A percentile compares a stretch with the other conserved stretches of the same genome.
These are phyloP conservation scores for Boletales sp. DNA, from an alignment of 768 basidiomycete species.

Conservation along the genomic window DNA sequence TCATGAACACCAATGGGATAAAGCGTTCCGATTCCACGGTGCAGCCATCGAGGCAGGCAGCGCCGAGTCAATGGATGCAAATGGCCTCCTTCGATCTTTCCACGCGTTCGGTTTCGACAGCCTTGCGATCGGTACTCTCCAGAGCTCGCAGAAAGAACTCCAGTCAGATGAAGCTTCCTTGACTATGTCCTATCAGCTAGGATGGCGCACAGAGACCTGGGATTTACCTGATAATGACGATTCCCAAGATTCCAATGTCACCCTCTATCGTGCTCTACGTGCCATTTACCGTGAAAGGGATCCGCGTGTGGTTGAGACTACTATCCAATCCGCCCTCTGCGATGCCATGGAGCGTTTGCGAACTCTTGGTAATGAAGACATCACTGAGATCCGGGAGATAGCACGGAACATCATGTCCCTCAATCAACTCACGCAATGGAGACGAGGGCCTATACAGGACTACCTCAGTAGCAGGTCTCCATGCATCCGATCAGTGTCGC, in stretches of 20 bases:
- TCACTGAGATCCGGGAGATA: slow-evolving; percentile 69
- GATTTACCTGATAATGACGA: slow-evolving; percentile 71
- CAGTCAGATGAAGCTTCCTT: slow-evolving; percentile 32
- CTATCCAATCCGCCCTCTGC: slow-evolving; percentile 48
- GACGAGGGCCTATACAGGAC: slow-evolving; percentile 27
- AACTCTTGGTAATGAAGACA: slow-evolving; percentile 70
- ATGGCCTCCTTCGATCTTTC: slow-evolving; percentile 75
- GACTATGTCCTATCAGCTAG: slow-evolving; percentile 70
- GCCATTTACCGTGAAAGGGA: slow-evolving; percentile 81
- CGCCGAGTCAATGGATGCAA: slow-evolving; percentile 40
- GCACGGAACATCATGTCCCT: slow-evolving; percentile 77
- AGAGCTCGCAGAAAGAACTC: slow-evolving; percentile 36
- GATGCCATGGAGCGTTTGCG: slow-evolving; percentile 65
- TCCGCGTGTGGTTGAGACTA: slow-evolving; percentile 40
- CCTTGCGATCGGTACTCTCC: slow-evolving; percentile 72
- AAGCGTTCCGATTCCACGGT: slow-evolving; percentile 87
- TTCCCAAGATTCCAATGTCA: slow-evolving; percentile 45
- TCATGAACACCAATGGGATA: slow-evolving; percentile 91
- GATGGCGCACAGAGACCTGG: slow-evolving; percentile 96
- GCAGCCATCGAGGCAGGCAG: slow-evolving; percentile 70
- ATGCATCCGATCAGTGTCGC: slow-evolving; percentile 35
- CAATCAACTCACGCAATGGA: slow-evolving; percentile 71
- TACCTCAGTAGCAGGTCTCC: slow-evolving; percentile 31
- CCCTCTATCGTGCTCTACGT: slow-evolving; percentile 76
- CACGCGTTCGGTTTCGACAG: slow-evolving; percentile 88